These are phyloP conservation scores for Colletotrichum sp. DNA, from an alignment of 2,329 filamentous ascomycete species.

Conservation along the genomic window DNA sequence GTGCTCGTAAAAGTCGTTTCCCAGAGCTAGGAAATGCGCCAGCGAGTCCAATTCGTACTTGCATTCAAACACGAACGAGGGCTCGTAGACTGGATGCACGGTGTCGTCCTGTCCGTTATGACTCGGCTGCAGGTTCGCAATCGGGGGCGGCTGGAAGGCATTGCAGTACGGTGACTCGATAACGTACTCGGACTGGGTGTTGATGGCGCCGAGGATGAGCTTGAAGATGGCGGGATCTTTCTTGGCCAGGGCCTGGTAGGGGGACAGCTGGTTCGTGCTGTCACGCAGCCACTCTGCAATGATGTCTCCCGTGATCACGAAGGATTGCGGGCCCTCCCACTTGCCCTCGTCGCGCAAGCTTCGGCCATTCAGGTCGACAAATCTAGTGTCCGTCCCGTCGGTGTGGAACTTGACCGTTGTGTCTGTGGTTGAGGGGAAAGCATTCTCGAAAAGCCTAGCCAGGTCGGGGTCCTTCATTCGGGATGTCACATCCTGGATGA, in stretches of 20 bases:
- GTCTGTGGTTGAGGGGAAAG: constrained; percentile 90
- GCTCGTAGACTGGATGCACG: constrained; percentile 89
- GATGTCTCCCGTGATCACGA: constrained; percentile 93
- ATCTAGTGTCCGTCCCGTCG: constrained; percentile 51
- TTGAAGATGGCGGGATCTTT: constrained; percentile 80
- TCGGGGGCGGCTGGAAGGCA: constrained; percentile 92
- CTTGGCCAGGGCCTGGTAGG: constrained; percentile 85
- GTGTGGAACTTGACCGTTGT: constrained; percentile 90
- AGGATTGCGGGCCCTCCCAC: constrained; percentile 88
- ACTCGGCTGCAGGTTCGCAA: constrained; percentile 73
- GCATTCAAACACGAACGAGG: constrained; percentile 89
- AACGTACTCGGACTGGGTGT: constrained; percentile 94
- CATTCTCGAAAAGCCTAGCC: constrained; percentile 91
- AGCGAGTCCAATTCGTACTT: constrained; percentile 98
- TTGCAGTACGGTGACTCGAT: constrained; percentile 97
- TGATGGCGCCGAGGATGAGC: constrained; percentile 90
- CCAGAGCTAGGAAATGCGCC: constrained; percentile 85
- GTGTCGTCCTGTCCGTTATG: constrained; percentile 82
- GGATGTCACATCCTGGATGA: constrained; percentile 82
- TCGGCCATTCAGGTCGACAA: constrained; percentile 27
- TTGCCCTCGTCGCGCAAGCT: constrained; percentile 56
- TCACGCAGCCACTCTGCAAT: constrained; percentile 92
- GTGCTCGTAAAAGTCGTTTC: constrained; percentile 84
- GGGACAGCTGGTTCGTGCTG: constrained; percentile 90
- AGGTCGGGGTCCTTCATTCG: constrained; percentile 86